Percentiles rank a stretch among this genome's conserved stretches.
Evolutionary conservation across 495 filamentous ascomycete species (phyloP).

Genomic region (Talaromyces proteolyticus): DNA sequence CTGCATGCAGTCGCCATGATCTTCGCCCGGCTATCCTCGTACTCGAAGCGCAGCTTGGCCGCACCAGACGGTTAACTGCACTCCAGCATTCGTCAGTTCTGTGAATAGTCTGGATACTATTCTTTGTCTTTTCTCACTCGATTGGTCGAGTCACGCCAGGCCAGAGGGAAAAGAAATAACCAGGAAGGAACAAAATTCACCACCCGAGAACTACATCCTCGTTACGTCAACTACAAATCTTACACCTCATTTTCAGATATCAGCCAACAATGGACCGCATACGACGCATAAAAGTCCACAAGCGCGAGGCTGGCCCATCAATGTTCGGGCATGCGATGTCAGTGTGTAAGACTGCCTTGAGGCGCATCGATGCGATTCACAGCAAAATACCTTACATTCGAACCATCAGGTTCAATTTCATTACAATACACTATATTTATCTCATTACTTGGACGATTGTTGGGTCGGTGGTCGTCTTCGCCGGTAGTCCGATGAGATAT

Average conservation of each 20-base stretch:
- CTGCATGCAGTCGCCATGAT: neutral
- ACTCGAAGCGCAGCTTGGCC: neutral
- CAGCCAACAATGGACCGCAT: neutral
- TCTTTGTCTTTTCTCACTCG: too few species aligned
- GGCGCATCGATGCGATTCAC: neutral
- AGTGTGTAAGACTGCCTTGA: neutral
- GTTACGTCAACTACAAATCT: too few species aligned
- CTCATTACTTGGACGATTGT: conserved; percentile 63
- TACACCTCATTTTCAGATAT: too few species aligned
- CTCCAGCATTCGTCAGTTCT: too few species aligned
- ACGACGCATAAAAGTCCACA: neutral
- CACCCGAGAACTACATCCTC: too few species aligned
- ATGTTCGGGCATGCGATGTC: neutral
- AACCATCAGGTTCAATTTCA: conserved; percentile 43
- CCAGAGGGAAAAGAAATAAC: too few species aligned
- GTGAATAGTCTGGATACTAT: too few species aligned
- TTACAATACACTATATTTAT: conserved; percentile 80
- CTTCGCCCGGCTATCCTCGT: neutral
- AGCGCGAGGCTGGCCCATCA: neutral
- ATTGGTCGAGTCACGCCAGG: too few species aligned
- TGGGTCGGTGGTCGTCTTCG: conserved; percentile 71
- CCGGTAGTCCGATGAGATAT: conserved; percentile 57
- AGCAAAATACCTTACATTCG: conserved; percentile 3
- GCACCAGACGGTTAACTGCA: neutral
- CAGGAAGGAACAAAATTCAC: too few species aligned